Evolutionary conservation across 1,284 basidiomycete species (phyloP).

Genomic region (Puccinia triticina): DNA sequence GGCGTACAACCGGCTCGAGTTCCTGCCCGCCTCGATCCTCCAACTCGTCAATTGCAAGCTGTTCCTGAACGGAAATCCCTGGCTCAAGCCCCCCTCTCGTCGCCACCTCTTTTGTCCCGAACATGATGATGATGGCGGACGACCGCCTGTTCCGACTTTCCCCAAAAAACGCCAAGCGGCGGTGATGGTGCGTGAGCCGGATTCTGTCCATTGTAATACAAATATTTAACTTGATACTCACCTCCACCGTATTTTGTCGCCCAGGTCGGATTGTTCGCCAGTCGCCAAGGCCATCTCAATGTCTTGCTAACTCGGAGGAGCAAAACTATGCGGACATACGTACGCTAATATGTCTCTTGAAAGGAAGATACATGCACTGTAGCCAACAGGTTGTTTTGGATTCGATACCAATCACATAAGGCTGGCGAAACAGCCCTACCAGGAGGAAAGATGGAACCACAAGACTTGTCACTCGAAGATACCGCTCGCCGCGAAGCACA

Average conservation of each 20-base stretch:
- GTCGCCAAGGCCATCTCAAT: conserved; percentile 39
- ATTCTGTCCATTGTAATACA: not conserved
- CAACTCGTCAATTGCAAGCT: no score
- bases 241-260: not conserved
- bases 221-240: not conserved
- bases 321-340: conserved; percentile 38
- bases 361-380: not conserved
- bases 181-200: conserved; percentile 16
- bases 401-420: not conserved
- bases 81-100: no score
- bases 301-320: conserved; percentile 30
- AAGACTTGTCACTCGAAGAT: conserved; percentile 19
- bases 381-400: not conserved
- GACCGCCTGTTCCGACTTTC: conserved; percentile 1
- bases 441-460: conserved; percentile 40
- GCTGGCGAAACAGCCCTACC: conserved; percentile 45
- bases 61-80: no score
- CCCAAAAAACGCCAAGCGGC: conserved; percentile 32
- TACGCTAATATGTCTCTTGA: not conserved
- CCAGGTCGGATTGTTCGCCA: conserved; percentile 38
- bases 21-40: no score
- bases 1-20: no score
- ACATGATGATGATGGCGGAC: not conserved
- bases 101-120: no score
- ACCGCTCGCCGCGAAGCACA: conserved; percentile 41